Evolutionary conservation across 1,139 yeast genomes (phyloP), one percentile per base, ranked within the genome.

Genomic region (Candida buenavistaensis): DNA sequence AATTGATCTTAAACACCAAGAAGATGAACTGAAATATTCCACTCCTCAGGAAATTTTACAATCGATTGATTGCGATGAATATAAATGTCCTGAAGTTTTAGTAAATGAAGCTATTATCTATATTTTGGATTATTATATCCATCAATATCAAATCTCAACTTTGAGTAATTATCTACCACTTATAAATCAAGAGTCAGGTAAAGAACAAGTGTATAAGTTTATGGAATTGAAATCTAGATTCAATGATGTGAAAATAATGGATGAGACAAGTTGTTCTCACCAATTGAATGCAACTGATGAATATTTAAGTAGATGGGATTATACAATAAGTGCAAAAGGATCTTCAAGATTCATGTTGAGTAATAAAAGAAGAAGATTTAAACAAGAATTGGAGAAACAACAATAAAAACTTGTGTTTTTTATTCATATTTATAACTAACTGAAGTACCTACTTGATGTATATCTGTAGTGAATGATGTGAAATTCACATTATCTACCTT

Each of bases 391-490:
- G 21, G 35, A 35, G 13, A n/a, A 28, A 30, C 12, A 17, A 15
- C 9, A 21, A 3, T 14, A 15, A 20, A 23, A 30, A 16, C 11
- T n/a, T n/a, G n/a, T n/a, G n/a, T n/a, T n/a, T n/a, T n/a, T 22
- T 33, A 44, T 23, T 38, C 45, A 31, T 32, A 34, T 36, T 61
- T 80, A 54, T 88, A 89, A 39, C 87, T 84, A 7, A 89, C 96
- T 35, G 76, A 65, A 0, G 96, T 82, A 10, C 86, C 87, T 14
- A 89, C 81, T 37, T 76, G 72, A 55, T 87, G 95, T 19, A 75
- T 68, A 37, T 71, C 72, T 0, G 97, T 88, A 23, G 74, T 64
- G 51, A 89, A 86, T 16, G 80, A 69, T 37, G 85, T 71, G 48
- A 89, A 78, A 49, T 78, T 76, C 7, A 89, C 95, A 29, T 71